Evolutionary conservation across 768 basidiomycete species (phyloP).

Genomic region (Fomitopsis pulvina): DNA sequence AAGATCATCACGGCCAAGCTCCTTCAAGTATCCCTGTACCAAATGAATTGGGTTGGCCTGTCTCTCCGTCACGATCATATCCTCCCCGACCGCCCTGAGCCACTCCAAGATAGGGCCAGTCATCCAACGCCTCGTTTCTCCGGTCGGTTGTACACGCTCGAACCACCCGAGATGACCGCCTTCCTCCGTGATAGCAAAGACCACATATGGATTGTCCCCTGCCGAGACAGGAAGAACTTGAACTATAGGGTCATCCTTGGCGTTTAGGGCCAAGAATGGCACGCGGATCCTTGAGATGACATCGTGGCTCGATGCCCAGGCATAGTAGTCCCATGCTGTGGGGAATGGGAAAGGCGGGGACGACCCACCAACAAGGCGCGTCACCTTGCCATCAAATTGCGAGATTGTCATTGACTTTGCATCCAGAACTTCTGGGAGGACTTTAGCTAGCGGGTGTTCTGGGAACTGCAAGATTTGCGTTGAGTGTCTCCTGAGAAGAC

Average conservation of each 20-base stretch:
- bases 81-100: conserved; percentile 52
- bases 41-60: conserved; percentile 33
- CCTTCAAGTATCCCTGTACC: conserved; percentile 54
- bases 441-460: conserved; percentile 43
- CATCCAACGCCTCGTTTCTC: conserved; percentile 44
- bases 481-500: conserved; percentile 47
- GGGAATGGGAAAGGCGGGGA: conserved; percentile 40
- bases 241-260: conserved; percentile 75
- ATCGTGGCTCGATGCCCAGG: conserved; percentile 53
- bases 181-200: conserved; percentile 52
- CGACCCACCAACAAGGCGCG: conserved; percentile 64
- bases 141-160: conserved; percentile 28
- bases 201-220: conserved; percentile 42
- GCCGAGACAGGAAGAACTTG: conserved; percentile 52
- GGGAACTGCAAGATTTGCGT: conserved; percentile 42
- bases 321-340: conserved; percentile 40
- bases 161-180: conserved; percentile 89
- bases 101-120: conserved; percentile 69
- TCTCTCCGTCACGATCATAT: conserved; percentile 33
- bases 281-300: conserved; percentile 54
- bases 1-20: conserved; percentile 47
- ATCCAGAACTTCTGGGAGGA: conserved; percentile 36
- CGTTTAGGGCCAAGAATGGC: conserved; percentile 71
- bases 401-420: conserved; percentile 49
- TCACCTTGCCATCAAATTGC: conserved; percentile 57